phyloP scores from a whole-genome alignment of 2,329 filamentous ascomycete species.

The Calonectria multiphialidica region DNA sequence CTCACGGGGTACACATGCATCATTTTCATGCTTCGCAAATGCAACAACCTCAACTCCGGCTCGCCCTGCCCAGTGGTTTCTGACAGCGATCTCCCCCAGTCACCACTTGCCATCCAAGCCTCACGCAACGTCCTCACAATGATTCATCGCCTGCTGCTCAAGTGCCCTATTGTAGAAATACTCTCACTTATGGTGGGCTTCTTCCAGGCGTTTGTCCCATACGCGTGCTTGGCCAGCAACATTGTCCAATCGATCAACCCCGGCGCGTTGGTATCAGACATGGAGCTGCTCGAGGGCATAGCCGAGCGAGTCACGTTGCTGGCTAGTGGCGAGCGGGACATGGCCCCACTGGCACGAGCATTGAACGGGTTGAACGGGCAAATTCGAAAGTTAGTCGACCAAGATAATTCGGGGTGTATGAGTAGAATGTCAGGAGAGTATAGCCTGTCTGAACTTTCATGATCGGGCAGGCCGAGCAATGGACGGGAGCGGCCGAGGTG shows the following conservation, averaged over 20 bases:
- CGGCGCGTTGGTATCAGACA: not conserved
- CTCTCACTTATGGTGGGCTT: constrained; percentile 15
- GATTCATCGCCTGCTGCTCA: constrained; percentile 7
- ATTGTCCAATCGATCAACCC: constrained; percentile 4
- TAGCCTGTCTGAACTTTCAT: not conserved
- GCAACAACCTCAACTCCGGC: not conserved
- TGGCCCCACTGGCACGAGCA: constrained; percentile 7
- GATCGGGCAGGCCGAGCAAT: not conserved
- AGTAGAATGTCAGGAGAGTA: not conserved
- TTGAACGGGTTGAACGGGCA: not conserved
- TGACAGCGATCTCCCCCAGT: not conserved
- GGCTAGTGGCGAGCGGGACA: not conserved
- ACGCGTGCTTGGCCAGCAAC: constrained; percentile 14
- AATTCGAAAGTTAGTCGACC: constrained; percentile 1
- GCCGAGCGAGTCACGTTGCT: not conserved
- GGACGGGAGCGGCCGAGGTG: not conserved
- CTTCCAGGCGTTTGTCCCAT: constrained; percentile 20
- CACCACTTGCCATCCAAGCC: not conserved
- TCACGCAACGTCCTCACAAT: constrained; percentile 7
- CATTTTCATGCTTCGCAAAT: constrained; percentile 21
- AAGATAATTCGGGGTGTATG: not conserved
- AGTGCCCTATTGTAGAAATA: constrained; percentile 1
- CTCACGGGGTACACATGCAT: constrained; percentile 12
- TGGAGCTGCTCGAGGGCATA: constrained; percentile 6
- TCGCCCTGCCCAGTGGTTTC: not conserved